Base-by-base conservation (phyloP, 345 rosid species). In the Eucalyptus virginea region DNA sequence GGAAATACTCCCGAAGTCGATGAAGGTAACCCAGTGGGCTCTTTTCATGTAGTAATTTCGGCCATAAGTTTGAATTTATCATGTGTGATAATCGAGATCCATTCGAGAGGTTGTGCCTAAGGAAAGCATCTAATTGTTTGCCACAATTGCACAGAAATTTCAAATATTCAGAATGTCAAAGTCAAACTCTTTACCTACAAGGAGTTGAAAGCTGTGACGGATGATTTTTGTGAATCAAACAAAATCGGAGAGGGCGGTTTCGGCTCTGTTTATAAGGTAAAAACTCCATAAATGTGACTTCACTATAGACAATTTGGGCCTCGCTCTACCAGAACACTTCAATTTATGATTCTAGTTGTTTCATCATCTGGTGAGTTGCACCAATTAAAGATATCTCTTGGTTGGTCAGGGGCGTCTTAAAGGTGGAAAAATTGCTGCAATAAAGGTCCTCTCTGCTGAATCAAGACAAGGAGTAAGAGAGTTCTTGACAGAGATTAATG, bases 241-340 rank as follows among this genome's bases (percentile, higher is more conserved):
- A 96, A 98, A 91, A 96, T 98, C 91, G 99, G 99, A 52, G 99
- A 96, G 92, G 99, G 99, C 60, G 99, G 99, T 80, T 98, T 97
- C 87, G 99, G 99, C 91, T 93, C 95, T 88, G 99, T 98, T 47
- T 80, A 62, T 67, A 86, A 89, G 89, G 89, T 87, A 45, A 62
- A 30, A 17, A 34, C 37, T 32, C 58, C 19, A n/a, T 51, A 15
- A 26, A 19, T 17, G 85, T 47, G 42, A 40, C 52, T 28, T 87
- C 26, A 60, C 10, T 15, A 19, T 86, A 87, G 69, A 51, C 69
- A 40, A 52, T 87, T 54, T 54, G 67, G 65, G 60, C 88, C 88
- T 42, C 88, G 32, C 58, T 77, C 83, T 40, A 40, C 23, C 16
- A 37, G 28, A 77, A 40, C 26, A 11, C 6, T 21, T 77, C 8